phyloP scores from a whole-genome alignment of 805 yeast species.

The Starmerella scarabaei region DNA sequence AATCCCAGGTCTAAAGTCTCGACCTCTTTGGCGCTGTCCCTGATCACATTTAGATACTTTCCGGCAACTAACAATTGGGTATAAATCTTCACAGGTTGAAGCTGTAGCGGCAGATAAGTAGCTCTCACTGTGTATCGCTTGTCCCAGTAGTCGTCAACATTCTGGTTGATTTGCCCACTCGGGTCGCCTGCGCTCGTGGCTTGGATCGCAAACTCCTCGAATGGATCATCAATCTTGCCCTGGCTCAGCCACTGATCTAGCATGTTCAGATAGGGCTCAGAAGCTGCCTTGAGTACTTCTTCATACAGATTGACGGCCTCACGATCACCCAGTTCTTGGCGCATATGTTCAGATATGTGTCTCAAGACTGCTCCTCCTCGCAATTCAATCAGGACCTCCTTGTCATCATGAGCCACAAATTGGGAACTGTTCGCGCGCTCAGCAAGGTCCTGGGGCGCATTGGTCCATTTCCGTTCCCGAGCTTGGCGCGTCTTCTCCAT shows the following conservation, averaged over 20 bases:
- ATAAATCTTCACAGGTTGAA: slow-evolving; percentile 41
- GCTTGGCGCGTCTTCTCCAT: slow-evolving; percentile 8
- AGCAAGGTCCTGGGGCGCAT: slow-evolving; percentile 1
- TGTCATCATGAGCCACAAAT: slow-evolving; percentile 33
- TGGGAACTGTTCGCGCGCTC: slow-evolving; percentile 10
- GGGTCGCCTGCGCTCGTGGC: slow-evolving; percentile 13
- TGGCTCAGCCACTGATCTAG: slow-evolving; percentile 65
- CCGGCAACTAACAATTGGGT: slow-evolving; percentile 69
- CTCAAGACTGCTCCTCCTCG: slow-evolving; percentile 70
- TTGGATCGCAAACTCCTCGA: slow-evolving; percentile 65
- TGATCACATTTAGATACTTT: slow-evolving; percentile 61
- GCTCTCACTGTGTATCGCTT: slow-evolving; percentile 53
- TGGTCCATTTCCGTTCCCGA: slow-evolving; percentile 8
- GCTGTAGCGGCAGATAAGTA: slow-evolving; percentile 62
- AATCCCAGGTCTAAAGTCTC: slow-evolving; percentile 16
- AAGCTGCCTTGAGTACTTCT: slow-evolving; percentile 42
- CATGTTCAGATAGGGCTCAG: slow-evolving; percentile 51
- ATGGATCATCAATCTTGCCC: slow-evolving; percentile 67
- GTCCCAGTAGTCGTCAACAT: slow-evolving; percentile 33
- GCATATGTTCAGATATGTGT: slow-evolving; percentile 46
- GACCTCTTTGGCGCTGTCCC: slow-evolving; percentile 35
- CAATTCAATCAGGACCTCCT: slow-evolving; percentile 25
- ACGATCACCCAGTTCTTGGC: slow-evolving; percentile 52
- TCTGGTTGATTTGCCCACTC: slow-evolving; percentile 21
- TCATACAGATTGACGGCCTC: slow-evolving; percentile 40